Evolutionary conservation across 2,329 filamentous ascomycete genomes (phyloP), one percentile per base, ranked within the genome.

Genomic region (Emericellopsis atlantica): DNA sequence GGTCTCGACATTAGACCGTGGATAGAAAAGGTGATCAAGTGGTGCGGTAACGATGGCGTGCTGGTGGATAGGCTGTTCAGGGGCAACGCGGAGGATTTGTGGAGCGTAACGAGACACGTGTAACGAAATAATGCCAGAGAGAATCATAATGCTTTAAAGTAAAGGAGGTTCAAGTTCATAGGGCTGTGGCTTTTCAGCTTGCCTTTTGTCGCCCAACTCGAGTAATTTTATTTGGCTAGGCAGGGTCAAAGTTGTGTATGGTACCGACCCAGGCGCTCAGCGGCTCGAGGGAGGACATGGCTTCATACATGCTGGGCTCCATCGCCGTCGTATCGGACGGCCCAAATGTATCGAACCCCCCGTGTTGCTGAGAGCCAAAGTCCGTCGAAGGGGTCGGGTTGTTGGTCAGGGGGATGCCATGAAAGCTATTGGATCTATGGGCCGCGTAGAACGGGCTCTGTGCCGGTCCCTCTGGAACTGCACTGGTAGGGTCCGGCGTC

Each of bases 11-110:
- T 76, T 21, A 57, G 53, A 37, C 69, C 68, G 0, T 79, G 72
- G 51, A 63, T 76, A 23, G 63, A 74, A 43, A 61, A 56, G 40
- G 70, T 74, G 38, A 51, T 79, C 41, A 59, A 67, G 12, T 72
- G 72, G 65, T 76, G 72, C 47, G 63, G 58, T 2, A 57, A 61
- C 1, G 60, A 69, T 40, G 55, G 61, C 5, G 47, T 54, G 7
- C 51, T 75, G 32, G 56, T 65, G 18, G 60, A 70, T 40, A 65
- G 67, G 38, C 51, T 81, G 0, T 76, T 80, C 47, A 63, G 65
- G 36, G 57, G 55, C 16, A 80, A 80, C 47, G 72, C 75, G 1
- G 65, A 76, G 49, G 62, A 66, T 32, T 51, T 81, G 43, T 64
- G 60, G 60, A 49, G 46, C 45, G 47, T 47, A n/a, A 23, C 31